phyloP scores from a whole-genome alignment of 306 rosid genomes.

The Vigna nakashimae region DNA sequence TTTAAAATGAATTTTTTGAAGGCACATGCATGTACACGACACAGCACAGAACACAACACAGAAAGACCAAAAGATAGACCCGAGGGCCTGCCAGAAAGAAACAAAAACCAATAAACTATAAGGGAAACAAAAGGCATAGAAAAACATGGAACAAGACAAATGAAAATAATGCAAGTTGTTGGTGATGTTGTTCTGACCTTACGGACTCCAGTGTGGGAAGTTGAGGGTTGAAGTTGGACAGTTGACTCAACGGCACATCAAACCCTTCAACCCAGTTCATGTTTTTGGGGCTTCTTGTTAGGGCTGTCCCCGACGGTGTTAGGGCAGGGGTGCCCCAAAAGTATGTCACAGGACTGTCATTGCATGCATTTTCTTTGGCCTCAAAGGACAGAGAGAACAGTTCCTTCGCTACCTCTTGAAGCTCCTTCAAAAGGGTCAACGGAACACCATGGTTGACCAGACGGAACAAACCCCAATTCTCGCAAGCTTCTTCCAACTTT shows the following conservation, averaged over 20 bases:
- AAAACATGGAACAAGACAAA: neutral
- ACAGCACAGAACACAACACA: neutral
- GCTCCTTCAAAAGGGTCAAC: constrained; percentile 51
- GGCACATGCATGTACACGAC: too few species aligned
- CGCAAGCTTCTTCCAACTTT: constrained; percentile 60
- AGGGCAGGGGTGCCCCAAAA: constrained; percentile 84
- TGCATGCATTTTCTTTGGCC: constrained; percentile 52
- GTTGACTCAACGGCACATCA: constrained; percentile 56
- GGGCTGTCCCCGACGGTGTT: constrained; percentile 55
- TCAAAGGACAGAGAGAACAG: constrained; percentile 60
- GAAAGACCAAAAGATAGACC: neutral
- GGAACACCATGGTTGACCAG: constrained; percentile 82
- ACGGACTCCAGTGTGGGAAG: constrained; percentile 53
- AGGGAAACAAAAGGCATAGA: neutral
- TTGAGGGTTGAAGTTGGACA: constrained; percentile 49
- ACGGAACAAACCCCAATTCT: constrained; percentile 74
- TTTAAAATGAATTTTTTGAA: too few species aligned
- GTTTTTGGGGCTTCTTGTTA: constrained; percentile 40
- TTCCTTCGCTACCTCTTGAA: constrained; percentile 47
- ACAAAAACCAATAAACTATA: neutral
- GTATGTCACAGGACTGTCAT: constrained; percentile 51
- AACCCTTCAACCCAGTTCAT: constrained; percentile 74
- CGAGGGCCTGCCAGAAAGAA: neutral
- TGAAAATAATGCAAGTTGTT: neutral
- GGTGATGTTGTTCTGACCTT: constrained; percentile 43